These are phyloP conservation scores for Ceratobasidium sp. DNA, from an alignment of 1,284 basidiomycete genomes.

Conservation along the genomic window DNA sequence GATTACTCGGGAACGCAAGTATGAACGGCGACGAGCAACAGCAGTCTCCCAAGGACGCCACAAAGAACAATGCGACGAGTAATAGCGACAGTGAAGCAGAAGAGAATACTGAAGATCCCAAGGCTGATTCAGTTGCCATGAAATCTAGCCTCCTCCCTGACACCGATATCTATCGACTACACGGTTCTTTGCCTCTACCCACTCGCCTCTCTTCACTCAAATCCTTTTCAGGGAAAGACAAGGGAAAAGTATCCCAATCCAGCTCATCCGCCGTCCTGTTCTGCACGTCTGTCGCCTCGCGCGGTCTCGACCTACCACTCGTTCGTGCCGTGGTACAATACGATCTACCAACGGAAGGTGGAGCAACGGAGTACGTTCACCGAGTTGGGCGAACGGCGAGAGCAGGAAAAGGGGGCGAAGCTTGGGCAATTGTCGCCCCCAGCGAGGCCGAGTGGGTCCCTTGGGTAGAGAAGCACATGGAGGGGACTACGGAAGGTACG, in stretches of 20 bases:
- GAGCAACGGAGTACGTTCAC: constrained; percentile 97
- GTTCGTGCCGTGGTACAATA: constrained; percentile 96
- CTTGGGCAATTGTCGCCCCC: constrained; percentile 92
- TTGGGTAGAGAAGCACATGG: constrained; percentile 88
- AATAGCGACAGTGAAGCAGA: constrained; percentile 55
- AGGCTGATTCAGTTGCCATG: constrained; percentile 63
- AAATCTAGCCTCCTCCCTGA: constrained; percentile 85
- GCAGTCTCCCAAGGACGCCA: constrained; percentile 52
- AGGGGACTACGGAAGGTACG: constrained; percentile 54
- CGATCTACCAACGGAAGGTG: constrained; percentile 97
- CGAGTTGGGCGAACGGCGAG: constrained; percentile 97
- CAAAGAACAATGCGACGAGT: constrained; percentile 49
- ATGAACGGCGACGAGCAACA: constrained; percentile 70
- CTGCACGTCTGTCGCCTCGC: constrained; percentile 97
- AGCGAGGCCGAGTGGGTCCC: constrained; percentile 90
- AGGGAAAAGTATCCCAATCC: constrained; percentile 53
- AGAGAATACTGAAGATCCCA: constrained; percentile 51
- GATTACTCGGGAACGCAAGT: constrained; percentile 80
- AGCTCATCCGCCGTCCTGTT: constrained; percentile 79
- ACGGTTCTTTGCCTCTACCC: constrained; percentile 90
- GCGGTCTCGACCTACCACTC: constrained; percentile 97
- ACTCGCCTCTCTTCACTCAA: constrained; percentile 87
- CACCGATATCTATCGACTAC: constrained; percentile 89
- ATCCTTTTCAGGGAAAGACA: constrained; percentile 74
- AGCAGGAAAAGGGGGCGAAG: constrained; percentile 88